Base-by-base conservation (phyloP, 2,329 filamentous ascomycete genomes). In the Colletotrichum limetticola region DNA sequence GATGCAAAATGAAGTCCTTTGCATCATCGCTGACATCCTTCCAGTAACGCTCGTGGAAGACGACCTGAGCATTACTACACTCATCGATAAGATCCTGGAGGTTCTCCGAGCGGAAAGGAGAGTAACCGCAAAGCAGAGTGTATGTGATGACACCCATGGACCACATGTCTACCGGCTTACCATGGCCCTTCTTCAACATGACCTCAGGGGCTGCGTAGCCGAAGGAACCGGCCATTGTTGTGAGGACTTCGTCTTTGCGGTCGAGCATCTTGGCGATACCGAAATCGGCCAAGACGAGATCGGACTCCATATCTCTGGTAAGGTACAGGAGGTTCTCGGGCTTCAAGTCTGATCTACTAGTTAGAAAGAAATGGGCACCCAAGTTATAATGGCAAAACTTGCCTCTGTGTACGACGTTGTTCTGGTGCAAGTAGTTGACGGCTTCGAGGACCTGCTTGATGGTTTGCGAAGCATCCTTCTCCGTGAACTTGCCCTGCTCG, bases 91-190 rank as follows among this genome's bases (percentile, higher is more conserved):
- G 88, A 79, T 98, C 97, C 76, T 93, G 90, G 61, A 99, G 88
- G 79, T 94, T 98, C 86, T 99, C 97, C 74, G 95, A 97, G 77
- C 97, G 92, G 90, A 99, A 99, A 24, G 97, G 97, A 57, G 96
- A 98, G 86, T 99, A 99, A 77, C 97, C 97, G 82, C 97, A 99
- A 64, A 99, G 93, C 32, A 99, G 89, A 19, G 97, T 99, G 85
- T 99, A 99, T 55, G 97, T 98, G 79, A 99, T 99, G 79, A 99
- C 97, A 75, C 97, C 97, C 84, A 99, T 90, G 3, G 97, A 98
- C 97, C 97, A 99, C 94, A 99, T 98, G 81, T 99, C 97, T 42
- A 98, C 97, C 5, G 97, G 95, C 84, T 98, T 99, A 81, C 97
- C 97, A 82, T 99, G 97, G 24, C 97, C 97, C 80, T 94, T 92